Base-by-base conservation (phyloP, 2,329 filamentous ascomycete genomes). In the Aspergillus phoenicis region DNA sequence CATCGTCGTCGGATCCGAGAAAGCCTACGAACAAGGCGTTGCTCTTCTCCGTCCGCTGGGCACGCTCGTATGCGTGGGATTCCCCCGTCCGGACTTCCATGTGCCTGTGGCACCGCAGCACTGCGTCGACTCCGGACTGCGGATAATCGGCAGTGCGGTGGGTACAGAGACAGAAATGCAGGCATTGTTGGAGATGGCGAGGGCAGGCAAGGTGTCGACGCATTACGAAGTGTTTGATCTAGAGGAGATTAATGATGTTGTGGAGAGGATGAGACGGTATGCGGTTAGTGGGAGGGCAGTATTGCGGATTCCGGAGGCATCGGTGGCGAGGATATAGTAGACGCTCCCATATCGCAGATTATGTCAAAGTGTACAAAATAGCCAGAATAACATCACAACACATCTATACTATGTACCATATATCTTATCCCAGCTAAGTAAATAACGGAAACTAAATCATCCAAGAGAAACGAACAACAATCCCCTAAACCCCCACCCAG, bases 41-140 rank as follows among this genome's bases (percentile, higher is more conserved):
- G 66, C 68, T 15, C 69, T 79, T 15, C 67, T 76, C 8, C 67
- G 76, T 2, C 77, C 74, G 17, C 69, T 70, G 28, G 77, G 77
- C 0, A 77, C 77, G 0, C 71, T 79, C 47, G 76, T 79, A 4
- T 78, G 76, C 39, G 75, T 79, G 8, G 77, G 77, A 0, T 61
- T 79, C 26, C 77, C 77, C 15, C 73, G 71, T 4, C 69, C 70
- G 15, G 70, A 67, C 13, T 78, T 73, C 62, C 74, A 76, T 70
- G 75, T 79, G 11, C 76, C 76, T n/a, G 75, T 79, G 67, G 72
- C 71, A 20, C 77, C 77, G 0, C 73, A 79, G 7, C 67, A 75
- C 15, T 78, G 78, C 58, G 73, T 75, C 2, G 77, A 78, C 52
- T 66, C 70, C 59, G 75, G 75, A 8, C 41, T 59, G 20, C 39